Evolutionary conservation across 2,329 filamentous ascomycete genomes (phyloP).

Genomic region (Diaporthe ilicicola): DNA sequence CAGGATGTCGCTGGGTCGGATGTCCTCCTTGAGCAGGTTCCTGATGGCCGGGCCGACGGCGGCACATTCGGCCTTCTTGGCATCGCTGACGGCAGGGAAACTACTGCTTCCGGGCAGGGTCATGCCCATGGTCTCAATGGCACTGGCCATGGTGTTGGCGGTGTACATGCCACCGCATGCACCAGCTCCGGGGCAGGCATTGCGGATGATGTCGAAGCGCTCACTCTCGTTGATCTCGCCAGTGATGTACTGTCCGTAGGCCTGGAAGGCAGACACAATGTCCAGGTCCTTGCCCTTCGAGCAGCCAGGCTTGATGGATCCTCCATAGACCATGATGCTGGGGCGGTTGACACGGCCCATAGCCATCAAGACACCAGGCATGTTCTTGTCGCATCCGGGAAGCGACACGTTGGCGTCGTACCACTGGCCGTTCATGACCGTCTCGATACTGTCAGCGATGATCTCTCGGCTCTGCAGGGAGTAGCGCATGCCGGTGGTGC

Average conservation of each 20-base stretch:
- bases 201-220: conserved; percentile 91
- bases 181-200: conserved; percentile 86
- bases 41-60: conserved; percentile 77
- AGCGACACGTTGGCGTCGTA: conserved; percentile 98
- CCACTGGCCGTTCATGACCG: conserved; percentile 98
- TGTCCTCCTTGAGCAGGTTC: conserved; percentile 78
- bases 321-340: conserved; percentile 97
- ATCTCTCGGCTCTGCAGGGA: conserved; percentile 94
- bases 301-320: conserved; percentile 92
- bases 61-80: conserved; percentile 78
- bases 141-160: conserved; percentile 79
- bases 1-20: conserved; percentile 79
- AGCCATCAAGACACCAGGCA: conserved; percentile 91
- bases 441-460: conserved; percentile 98
- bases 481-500: conserved; percentile 95
- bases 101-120: conserved; percentile 85
- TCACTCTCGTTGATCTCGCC: conserved; percentile 91
- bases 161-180: conserved; percentile 90
- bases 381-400: conserved; percentile 99
- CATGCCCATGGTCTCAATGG: conserved; percentile 78
- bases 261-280: conserved; percentile 97
- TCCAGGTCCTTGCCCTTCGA: conserved; percentile 82
- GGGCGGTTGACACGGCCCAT: conserved; percentile 96
- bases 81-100: conserved; percentile 77
- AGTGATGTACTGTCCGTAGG: conserved; percentile 93